Conservation (phyloP, 331 rosid species). For the Prunus yedoensis region DNA sequence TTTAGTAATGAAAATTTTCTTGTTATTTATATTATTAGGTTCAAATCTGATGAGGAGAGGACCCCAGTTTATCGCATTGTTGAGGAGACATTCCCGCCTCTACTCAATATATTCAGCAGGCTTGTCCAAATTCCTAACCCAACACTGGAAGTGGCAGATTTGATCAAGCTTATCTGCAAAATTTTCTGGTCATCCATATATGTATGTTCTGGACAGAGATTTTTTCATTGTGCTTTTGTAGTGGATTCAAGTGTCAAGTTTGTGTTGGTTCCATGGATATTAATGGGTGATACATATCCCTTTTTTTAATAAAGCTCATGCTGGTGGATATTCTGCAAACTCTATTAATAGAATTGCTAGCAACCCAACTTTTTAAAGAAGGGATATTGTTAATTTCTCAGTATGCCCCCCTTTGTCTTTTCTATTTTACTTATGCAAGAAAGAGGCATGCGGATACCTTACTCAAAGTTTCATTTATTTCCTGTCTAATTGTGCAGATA, state of each 20-base stretch:
- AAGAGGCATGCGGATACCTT: neutral
- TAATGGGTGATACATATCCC: neutral
- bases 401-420: too few species aligned
- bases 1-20: neutral
- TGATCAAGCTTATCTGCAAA: constrained; percentile 91
- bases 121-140: constrained; percentile 69
- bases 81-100: constrained; percentile 74
- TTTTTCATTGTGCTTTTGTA: neutral
- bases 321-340: neutral
- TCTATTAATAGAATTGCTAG: neutral
- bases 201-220: constrained; percentile 42
- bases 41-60: constrained; percentile 91
- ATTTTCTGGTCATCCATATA: constrained; percentile 98
- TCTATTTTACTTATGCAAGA: neutral
- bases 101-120: constrained; percentile 67
- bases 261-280: neutral
- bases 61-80: constrained; percentile 65
- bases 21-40: constrained; percentile 43
- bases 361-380: neutral
- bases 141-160: constrained; percentile 69
- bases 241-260: neutral
- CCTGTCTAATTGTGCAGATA: neutral
- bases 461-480: neutral
- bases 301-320: neutral
- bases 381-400: neutral